Percentiles rank a stretch among this genome's conserved stretches.
Conservation (phyloP, 495 filamentous ascomycete species). For the Penicillium paxilli region DNA sequence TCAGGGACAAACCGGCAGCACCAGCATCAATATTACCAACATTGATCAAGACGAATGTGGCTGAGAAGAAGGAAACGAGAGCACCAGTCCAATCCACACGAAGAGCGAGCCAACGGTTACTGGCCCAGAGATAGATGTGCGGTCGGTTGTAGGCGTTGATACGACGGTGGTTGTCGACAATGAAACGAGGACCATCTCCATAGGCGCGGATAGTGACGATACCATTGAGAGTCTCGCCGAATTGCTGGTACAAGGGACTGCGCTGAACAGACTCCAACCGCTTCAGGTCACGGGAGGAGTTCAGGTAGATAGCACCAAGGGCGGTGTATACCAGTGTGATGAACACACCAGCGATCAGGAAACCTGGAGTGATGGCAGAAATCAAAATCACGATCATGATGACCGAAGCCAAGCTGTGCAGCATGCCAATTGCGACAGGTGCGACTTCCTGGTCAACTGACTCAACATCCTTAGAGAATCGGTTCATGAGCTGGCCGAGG, state of each 20-base stretch:
- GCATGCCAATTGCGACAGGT: constrained; percentile 77
- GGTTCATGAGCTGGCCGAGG: constrained; percentile 95
- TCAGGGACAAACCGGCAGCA: constrained; percentile 90
- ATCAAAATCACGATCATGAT: constrained; percentile 91
- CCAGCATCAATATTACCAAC: constrained; percentile 88
- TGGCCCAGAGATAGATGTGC: constrained; percentile 96
- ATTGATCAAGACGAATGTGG: constrained; percentile 83
- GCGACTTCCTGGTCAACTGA: constrained; percentile 95
- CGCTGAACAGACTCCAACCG: constrained; percentile 91
- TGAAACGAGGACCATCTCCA: constrained; percentile 89
- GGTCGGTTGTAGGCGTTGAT: constrained; percentile 92
- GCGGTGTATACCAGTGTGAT: constrained; percentile 81
- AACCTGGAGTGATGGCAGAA: constrained; percentile 85
- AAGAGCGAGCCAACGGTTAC: constrained; percentile 94
- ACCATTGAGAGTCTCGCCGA: constrained; percentile 92
- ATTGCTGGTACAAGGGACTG: constrained; percentile 96
- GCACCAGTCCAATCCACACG: constrained; percentile 90
- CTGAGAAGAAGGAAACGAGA: constrained; percentile 90
- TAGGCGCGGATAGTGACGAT: constrained; percentile 98
- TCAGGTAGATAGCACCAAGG: constrained; percentile 85
- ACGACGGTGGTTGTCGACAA: constrained; percentile 84
- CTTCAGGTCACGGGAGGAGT: constrained; percentile 90
- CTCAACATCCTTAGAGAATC: constrained; percentile 97
- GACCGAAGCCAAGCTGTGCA: constrained; percentile 69
- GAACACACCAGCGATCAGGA: constrained; percentile 83